phyloP scores from a whole-genome alignment of 2,329 filamentous ascomycete genomes.

The Didymella sp. region DNA sequence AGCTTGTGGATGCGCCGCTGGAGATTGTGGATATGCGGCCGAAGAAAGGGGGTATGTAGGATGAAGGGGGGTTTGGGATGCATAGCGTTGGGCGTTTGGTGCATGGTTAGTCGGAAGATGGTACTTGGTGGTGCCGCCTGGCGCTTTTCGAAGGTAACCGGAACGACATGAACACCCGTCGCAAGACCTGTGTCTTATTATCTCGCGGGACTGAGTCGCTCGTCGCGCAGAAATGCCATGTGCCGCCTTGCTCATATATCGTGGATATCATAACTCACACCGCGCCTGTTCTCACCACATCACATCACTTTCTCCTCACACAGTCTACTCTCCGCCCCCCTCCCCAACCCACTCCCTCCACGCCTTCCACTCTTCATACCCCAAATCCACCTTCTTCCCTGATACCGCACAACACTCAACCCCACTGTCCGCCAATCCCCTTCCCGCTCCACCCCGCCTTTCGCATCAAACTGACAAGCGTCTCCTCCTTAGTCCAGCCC shows the following conservation, averaged over 20 bases:
- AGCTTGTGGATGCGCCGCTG: constrained; percentile 64
- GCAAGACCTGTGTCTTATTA: too few relatives aligned
- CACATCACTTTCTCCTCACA: constrained; percentile 7
- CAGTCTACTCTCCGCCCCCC: too few relatives aligned
- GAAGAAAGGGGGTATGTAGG: constrained; percentile 30
- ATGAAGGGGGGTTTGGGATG: not conserved
- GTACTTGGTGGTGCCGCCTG: too few relatives aligned
- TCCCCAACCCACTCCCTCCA: constrained; percentile 76
- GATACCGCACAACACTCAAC: constrained; percentile 81
- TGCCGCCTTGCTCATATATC: constrained; percentile 8
- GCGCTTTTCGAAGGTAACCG: too few relatives aligned
- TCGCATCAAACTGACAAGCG: constrained; percentile 84
- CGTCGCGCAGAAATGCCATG: not conserved
- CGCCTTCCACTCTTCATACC: constrained; percentile 75
- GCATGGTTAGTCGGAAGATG: too few relatives aligned
- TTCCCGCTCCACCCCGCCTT: constrained; percentile 90
- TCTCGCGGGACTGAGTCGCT: too few relatives aligned
- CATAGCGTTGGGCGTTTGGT: constrained; percentile 10
- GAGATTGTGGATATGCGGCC: constrained; percentile 68
- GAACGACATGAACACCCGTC: too few relatives aligned
- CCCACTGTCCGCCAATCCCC: constrained; percentile 79
- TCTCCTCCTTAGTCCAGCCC: constrained; percentile 94
- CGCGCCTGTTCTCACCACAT: not conserved
- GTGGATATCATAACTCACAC: not conserved
- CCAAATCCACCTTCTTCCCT: constrained; percentile 76